Evolutionary conservation across 495 filamentous ascomycete species (phyloP).

Genomic region (Neurospora sp.): DNA sequence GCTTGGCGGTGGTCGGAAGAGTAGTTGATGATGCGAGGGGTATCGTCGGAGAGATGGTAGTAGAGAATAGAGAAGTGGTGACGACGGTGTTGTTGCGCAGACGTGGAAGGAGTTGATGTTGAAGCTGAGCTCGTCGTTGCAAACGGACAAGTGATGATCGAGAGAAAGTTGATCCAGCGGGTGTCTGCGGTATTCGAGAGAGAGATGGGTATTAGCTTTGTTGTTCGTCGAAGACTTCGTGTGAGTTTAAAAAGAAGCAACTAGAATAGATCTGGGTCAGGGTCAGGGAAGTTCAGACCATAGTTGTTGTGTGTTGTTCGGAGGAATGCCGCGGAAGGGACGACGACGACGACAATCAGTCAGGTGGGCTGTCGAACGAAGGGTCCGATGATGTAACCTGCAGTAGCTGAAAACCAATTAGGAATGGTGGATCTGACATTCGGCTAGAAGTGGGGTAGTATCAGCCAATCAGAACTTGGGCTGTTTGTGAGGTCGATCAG

Average conservation of each 20-base stretch:
- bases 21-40: not conserved
- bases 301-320: constrained; percentile 1
- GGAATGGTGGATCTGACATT: not conserved
- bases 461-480: not conserved
- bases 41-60: not conserved
- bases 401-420: not conserved
- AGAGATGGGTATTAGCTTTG: not conserved
- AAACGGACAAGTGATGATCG: not conserved
- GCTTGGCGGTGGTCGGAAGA: not conserved
- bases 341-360: not conserved
- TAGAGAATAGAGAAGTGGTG: too few relatives aligned
- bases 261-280: not conserved
- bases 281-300: not conserved
- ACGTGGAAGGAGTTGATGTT: not conserved
- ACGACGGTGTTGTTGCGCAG: not conserved
- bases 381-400: constrained; percentile 17
- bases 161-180: not conserved
- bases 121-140: not conserved
- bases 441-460: not conserved
- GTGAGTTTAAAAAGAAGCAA: not conserved
- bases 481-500: not conserved
- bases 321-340: not conserved
- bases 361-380: not conserved
- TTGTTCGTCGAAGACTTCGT: not conserved
- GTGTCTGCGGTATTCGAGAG: not conserved